Evolutionary conservation across 768 basidiomycete species (phyloP).

Genomic region (Calocera cornea): DNA sequence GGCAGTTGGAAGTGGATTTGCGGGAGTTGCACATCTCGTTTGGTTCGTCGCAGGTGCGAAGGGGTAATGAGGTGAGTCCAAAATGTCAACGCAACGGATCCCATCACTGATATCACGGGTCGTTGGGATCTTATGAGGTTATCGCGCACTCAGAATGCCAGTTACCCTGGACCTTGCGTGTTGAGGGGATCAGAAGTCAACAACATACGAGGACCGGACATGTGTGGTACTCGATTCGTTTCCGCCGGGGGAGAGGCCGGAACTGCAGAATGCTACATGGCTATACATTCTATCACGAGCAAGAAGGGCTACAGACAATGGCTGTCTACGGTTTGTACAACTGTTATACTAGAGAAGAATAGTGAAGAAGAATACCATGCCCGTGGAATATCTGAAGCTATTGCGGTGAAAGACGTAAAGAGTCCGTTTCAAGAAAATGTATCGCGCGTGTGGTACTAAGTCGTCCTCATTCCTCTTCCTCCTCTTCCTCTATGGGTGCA

Average conservation of each 20-base stretch:
- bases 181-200: too few relatives aligned
- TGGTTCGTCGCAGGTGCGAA: background rate
- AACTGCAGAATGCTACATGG: too few relatives aligned
- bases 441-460: background rate
- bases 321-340: background rate
- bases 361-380: background rate
- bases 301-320: background rate
- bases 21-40: background rate
- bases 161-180: too few relatives aligned
- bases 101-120: too few relatives aligned
- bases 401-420: background rate
- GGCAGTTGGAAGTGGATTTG: background rate
- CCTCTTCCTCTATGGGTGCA: background rate
- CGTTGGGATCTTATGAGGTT: too few relatives aligned
- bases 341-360: background rate
- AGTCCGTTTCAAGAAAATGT: constrained; percentile 4
- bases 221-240: background rate
- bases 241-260: background rate
- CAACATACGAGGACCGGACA: too few relatives aligned
- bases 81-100: background rate
- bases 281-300: background rate
- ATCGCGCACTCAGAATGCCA: too few relatives aligned
- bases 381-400: background rate
- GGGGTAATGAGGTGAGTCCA: background rate
- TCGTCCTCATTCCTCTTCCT: background rate